Conservation (phyloP, 2,329 filamentous ascomycete genomes). For the Aspergillus hortae region DNA sequence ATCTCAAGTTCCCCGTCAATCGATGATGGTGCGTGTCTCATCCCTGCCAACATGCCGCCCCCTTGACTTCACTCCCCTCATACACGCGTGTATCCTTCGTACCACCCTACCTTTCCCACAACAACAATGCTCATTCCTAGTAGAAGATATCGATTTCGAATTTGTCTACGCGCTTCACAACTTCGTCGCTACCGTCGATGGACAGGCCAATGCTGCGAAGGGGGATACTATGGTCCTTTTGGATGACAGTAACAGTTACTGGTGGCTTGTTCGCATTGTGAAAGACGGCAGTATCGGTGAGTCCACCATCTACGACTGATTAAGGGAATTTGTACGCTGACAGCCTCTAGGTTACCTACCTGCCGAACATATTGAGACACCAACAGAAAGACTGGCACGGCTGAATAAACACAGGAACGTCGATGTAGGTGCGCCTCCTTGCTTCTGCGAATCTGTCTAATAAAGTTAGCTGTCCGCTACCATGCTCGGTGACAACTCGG, state of each 20-base stretch:
- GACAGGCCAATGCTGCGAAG: conserved; percentile 96
- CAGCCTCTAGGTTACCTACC: conserved; percentile 80
- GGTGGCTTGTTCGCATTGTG: conserved; percentile 96
- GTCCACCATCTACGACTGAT: conserved; percentile 16
- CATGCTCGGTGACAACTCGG: conserved; percentile 68
- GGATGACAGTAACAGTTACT: conserved; percentile 98
- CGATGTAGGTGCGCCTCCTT: conserved; percentile 62
- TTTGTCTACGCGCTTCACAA: conserved; percentile 98
- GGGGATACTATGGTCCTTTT: conserved; percentile 98
- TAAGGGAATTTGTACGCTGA: background rate
- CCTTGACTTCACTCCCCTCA: background rate
- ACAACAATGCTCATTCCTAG: conserved; percentile 79
- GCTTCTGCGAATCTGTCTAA: conserved; percentile 13
- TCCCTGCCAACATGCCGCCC: background rate
- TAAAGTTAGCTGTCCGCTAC: conserved; percentile 59
- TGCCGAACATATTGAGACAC: conserved; percentile 97
- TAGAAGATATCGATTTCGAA: conserved; percentile 99
- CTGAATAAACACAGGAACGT: conserved; percentile 98
- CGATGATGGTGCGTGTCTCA: conserved; percentile 71
- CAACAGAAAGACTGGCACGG: conserved; percentile 86
- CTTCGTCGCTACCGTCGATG: conserved; percentile 95
- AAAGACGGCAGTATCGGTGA: conserved; percentile 92
- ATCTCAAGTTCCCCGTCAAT: conserved; percentile 99
- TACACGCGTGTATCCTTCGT: background rate
- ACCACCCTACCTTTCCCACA: conserved; percentile 17